Evolutionary conservation across 345 rosid species (phyloP).

Genomic region (Citrus inodora): DNA sequence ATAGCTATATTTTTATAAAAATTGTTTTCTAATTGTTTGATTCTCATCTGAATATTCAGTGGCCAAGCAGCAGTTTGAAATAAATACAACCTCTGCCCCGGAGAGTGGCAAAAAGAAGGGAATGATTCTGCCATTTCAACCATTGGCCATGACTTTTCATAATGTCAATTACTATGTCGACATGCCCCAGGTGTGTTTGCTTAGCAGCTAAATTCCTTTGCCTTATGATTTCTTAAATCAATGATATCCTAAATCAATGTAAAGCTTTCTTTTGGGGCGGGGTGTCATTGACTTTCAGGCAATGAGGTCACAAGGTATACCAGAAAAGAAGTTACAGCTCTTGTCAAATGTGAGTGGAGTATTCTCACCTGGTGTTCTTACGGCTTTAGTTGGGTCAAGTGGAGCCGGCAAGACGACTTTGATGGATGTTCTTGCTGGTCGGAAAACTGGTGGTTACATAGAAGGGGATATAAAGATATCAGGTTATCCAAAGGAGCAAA

Average conservation of each 20-base stretch:
- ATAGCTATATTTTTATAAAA: neutral
- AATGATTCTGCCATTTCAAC: conserved; percentile 95
- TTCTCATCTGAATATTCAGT: conserved; percentile 22
- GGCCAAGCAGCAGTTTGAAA: neutral
- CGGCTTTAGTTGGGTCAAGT: conserved; percentile 94
- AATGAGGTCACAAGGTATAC: conserved; percentile 69
- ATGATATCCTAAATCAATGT: neutral
- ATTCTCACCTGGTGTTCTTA: conserved; percentile 91
- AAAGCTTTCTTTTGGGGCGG: neutral
- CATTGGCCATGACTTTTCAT: conserved; percentile 85
- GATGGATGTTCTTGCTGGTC: conserved; percentile 96
- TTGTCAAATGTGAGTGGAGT: conserved; percentile 80
- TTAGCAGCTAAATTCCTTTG: conserved; percentile 2
- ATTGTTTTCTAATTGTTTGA: neutral
- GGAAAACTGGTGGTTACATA: conserved; percentile 89
- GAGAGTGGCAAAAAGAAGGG: conserved; percentile 54
- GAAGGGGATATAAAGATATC: conserved; percentile 86
- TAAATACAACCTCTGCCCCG: conserved; percentile 15
- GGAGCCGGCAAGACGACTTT: conserved; percentile 97
- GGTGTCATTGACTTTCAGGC: conserved; percentile 38
- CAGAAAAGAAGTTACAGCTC: conserved; percentile 68
- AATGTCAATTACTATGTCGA: conserved; percentile 90
- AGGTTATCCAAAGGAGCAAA: conserved; percentile 72
- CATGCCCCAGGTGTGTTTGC: conserved; percentile 65
- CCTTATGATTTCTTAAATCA: neutral